These are phyloP conservation scores for Xylaria hypoxylon DNA, from an alignment of 2,329 filamentous ascomycete species.

Conservation along the genomic window DNA sequence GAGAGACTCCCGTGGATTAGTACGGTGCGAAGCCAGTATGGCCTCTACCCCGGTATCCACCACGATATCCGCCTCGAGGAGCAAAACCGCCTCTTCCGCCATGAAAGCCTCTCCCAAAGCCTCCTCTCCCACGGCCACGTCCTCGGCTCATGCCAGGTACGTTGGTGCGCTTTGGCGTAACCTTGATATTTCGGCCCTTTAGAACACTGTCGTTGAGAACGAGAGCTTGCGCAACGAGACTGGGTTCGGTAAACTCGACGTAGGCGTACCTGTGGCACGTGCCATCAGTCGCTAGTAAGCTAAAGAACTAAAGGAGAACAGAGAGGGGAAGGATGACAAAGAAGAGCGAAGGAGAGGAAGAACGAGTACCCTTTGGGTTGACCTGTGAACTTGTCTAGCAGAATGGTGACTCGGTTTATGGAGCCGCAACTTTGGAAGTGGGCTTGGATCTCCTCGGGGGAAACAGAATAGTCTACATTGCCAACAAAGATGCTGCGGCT, in stretches of 20 bases:
- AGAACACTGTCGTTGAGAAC: constrained; percentile 97
- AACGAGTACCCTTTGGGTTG: constrained; percentile 95
- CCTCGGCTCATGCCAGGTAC: constrained; percentile 93
- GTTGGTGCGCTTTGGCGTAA: constrained; percentile 94
- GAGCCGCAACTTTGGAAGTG: constrained; percentile 97
- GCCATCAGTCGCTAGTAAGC: neutral
- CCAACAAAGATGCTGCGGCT: constrained; percentile 96
- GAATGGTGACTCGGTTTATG: constrained; percentile 97
- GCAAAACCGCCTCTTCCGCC: constrained; percentile 62
- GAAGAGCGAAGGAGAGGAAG: constrained; percentile 48
- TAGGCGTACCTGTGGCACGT: constrained; percentile 83
- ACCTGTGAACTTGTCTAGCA: constrained; percentile 97
- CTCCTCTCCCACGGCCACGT: constrained; percentile 67
- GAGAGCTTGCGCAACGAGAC: constrained; percentile 89
- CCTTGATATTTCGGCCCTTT: constrained; percentile 95
- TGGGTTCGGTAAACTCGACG: constrained; percentile 96
- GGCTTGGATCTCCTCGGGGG: constrained; percentile 96
- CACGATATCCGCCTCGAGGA: constrained; percentile 69
- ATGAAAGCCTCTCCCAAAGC: constrained; percentile 65
- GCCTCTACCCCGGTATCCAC: constrained; percentile 69
- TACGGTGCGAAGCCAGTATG: constrained; percentile 72
- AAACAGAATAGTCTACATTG: constrained; percentile 97
- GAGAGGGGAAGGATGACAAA: neutral
- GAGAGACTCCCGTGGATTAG: constrained; percentile 52
- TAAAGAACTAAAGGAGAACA: too few relatives aligned